Conservation (phyloP, 2,329 filamentous ascomycete species). For the Penicillium sp. region DNA sequence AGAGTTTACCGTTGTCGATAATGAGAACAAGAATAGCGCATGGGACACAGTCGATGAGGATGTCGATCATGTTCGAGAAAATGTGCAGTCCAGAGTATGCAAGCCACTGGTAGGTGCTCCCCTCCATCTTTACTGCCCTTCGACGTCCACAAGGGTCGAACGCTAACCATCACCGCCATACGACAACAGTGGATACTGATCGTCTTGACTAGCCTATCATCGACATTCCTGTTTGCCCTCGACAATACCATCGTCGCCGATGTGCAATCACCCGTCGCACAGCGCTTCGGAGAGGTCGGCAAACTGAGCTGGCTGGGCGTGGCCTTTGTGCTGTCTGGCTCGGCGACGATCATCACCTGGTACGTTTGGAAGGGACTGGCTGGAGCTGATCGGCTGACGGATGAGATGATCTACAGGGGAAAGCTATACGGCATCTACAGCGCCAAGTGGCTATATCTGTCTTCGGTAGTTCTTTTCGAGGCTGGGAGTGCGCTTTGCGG, state of each 20-base stretch:
- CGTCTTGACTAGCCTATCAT: constrained; percentile 36
- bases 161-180: not conserved
- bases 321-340: constrained; percentile 46
- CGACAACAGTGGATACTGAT: constrained; percentile 19
- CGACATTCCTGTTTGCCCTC: constrained; percentile 39
- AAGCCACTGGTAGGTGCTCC: constrained; percentile 10
- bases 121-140: not conserved
- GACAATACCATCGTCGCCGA: constrained; percentile 55
- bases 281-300: constrained; percentile 38
- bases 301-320: constrained; percentile 49
- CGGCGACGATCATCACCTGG: constrained; percentile 41
- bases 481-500: constrained; percentile 45
- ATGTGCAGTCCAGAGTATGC: constrained; percentile 12
- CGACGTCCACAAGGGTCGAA: not conserved
- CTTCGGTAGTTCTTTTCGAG: constrained; percentile 32
- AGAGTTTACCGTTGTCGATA: not conserved
- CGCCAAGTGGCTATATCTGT: constrained; percentile 46
- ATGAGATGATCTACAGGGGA: constrained; percentile 31
- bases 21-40: not conserved
- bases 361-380: constrained; percentile 15
- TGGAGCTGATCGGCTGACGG: not conserved
- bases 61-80: constrained; percentile 12
- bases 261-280: constrained; percentile 47
- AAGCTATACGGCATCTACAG: constrained; percentile 49
- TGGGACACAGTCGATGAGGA: not conserved